phyloP scores from a whole-genome alignment of 1,284 basidiomycete genomes.

The Earliella scabrosa region DNA sequence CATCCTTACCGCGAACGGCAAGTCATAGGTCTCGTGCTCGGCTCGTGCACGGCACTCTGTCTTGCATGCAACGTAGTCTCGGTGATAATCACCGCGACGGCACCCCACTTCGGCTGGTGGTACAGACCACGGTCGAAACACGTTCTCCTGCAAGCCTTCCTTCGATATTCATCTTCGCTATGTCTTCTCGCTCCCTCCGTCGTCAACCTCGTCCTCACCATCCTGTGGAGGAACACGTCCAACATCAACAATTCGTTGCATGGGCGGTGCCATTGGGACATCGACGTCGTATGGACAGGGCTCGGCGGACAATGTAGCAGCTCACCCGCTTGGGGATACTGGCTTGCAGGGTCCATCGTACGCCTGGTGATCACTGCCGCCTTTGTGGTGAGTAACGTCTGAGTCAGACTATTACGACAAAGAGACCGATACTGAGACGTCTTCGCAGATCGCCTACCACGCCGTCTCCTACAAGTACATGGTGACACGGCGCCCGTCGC shows the following conservation, averaged over 20 bases:
- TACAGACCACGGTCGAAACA: constrained; percentile 26
- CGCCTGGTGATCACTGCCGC: constrained; percentile 55
- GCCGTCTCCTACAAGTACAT: constrained; percentile 37
- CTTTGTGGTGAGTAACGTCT: constrained; percentile 49
- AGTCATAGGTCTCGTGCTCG: constrained; percentile 55
- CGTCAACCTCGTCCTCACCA: constrained; percentile 57
- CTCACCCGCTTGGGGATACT: constrained; percentile 47
- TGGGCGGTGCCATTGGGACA: constrained; percentile 59
- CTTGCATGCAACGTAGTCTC: constrained; percentile 56
- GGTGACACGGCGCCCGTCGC: constrained; percentile 30
- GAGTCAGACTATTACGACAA: not conserved
- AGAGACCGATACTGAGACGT: not conserved
- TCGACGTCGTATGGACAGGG: constrained; percentile 67
- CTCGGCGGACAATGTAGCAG: constrained; percentile 33
- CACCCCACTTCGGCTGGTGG: constrained; percentile 43
- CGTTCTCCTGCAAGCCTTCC: constrained; percentile 27
- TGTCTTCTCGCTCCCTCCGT: constrained; percentile 53
- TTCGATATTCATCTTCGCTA: constrained; percentile 51
- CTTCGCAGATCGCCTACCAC: constrained; percentile 43
- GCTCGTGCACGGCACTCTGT: constrained; percentile 59
- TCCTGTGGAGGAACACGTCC: constrained; percentile 48
- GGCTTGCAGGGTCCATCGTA: constrained; percentile 54
- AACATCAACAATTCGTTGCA: constrained; percentile 43
- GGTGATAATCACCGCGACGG: constrained; percentile 46
- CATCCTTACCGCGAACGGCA: constrained; percentile 45